Evolutionary conservation across 2,329 filamentous ascomycete species (phyloP), one percentile per base, ranked within the genome.

Genomic region (Phialocephala sp.): DNA sequence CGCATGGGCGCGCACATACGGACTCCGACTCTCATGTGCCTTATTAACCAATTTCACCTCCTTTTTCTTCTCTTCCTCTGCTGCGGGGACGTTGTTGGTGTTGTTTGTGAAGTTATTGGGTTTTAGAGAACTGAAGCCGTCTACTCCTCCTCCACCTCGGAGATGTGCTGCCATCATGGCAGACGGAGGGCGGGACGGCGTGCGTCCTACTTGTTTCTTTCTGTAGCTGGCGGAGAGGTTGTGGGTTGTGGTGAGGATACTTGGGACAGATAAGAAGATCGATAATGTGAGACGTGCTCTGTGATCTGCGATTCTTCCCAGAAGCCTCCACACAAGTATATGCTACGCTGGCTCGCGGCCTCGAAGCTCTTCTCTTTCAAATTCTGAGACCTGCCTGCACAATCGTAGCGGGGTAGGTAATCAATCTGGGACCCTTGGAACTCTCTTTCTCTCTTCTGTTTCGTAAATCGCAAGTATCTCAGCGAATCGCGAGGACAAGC

Each of bases 1-100:
- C 77, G 89, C 87, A 76, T 96, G 93, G 58, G 85, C 87, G 64
- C 89, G 87, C 75, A 91, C 88, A 80, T 91, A 91, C 63, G 89
- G 88, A 71, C 87, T 90, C 72, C 84, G 84, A 76, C 87, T 89
- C 75, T 89, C 83, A 59, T 77, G 79, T 63, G 88, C 82, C 69
- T 85, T 82, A 74, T 90, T 91, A 41, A 77, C 77, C 65, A 88
- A 78, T 2, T 64, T 47, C 8, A 68, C 12, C 43, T 69, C 68
- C 36, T 72, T 66, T 20, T 67, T 68, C 52, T 69, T 67, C 61
- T 72, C 62, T 54, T 62, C 63, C 22, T 67, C 45, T 47, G 36
- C 9, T 18, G 45, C 9, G 15, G 41, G 24, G 39, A 63, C 35
- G 47, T 27, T 61, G n/a, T 35, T 55, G 11, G 24, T 39, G 32